A percentile compares a stretch with the other conserved stretches of the same genome.
Conservation (phyloP, 2,329 filamentous ascomycete species). For the Fusarium domesticum region DNA sequence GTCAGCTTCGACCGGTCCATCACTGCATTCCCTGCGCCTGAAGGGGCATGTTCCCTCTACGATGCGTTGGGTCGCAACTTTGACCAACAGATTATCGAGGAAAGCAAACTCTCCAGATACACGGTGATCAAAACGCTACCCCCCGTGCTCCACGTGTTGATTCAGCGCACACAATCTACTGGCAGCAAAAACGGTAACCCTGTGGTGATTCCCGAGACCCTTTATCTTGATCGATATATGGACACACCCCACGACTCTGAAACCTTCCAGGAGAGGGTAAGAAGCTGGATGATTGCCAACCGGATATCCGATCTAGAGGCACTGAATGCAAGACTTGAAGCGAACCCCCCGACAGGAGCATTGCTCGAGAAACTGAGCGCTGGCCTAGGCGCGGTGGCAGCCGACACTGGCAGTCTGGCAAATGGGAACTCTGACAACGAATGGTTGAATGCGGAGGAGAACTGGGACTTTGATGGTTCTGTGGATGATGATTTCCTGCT, state of each 20-base stretch:
- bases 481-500: slow-evolving; percentile 38
- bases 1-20: slow-evolving; percentile 60
- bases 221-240: slow-evolving; percentile 89
- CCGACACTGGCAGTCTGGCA: not conserved
- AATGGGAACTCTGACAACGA: slow-evolving; percentile 4
- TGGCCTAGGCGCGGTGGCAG: not conserved
- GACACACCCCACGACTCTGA: slow-evolving; percentile 59
- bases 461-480: slow-evolving; percentile 40
- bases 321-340: slow-evolving; percentile 28
- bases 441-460: slow-evolving; percentile 23
- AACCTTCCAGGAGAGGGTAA: slow-evolving; percentile 61
- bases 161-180: slow-evolving; percentile 77
- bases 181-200: slow-evolving; percentile 73
- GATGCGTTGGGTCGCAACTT: slow-evolving; percentile 83
- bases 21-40: slow-evolving; percentile 55
- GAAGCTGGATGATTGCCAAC: slow-evolving; percentile 72
- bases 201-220: slow-evolving; percentile 72
- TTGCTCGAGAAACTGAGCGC: slow-evolving; percentile 28
- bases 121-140: slow-evolving; percentile 73
- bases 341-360: slow-evolving; percentile 25
- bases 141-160: slow-evolving; percentile 82
- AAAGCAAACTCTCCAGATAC: slow-evolving; percentile 61
- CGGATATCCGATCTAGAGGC: slow-evolving; percentile 56
- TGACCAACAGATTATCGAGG: slow-evolving; percentile 71
- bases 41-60: slow-evolving; percentile 64